Evolutionary conservation across 202 grass and related monocot species (phyloP).

Genomic region (Cymbopogon flexuosus): DNA sequence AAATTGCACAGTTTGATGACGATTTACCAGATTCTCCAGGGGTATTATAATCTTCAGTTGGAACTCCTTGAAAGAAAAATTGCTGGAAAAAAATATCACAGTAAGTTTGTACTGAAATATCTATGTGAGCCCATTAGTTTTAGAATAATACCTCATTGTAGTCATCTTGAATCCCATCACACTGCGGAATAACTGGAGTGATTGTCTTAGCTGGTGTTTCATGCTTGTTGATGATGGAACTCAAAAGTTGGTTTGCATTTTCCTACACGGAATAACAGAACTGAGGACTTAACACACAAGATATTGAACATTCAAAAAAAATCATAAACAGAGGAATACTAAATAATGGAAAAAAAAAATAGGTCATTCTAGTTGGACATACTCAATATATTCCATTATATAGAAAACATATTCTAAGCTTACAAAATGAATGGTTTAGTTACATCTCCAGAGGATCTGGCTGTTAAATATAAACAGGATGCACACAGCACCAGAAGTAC

Average conservation of each 20-base stretch:
- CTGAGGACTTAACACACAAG: constrained; percentile 1
- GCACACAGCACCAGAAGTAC: background rate
- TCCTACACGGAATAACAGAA: constrained; percentile 22
- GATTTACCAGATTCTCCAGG: constrained; percentile 76
- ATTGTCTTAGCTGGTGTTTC: constrained; percentile 21
- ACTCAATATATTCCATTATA: background rate
- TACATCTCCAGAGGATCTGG: background rate
- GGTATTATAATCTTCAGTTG: constrained; percentile 92
- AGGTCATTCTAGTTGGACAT: background rate
- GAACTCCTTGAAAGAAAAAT: constrained; percentile 63
- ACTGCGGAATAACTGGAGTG: constrained; percentile 57
- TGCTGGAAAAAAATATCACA: constrained; percentile 32
- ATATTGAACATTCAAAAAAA: background rate
- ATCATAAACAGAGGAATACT: background rate
- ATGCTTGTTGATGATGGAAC: constrained; percentile 37
- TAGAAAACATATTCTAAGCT: background rate
- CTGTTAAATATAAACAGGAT: background rate
- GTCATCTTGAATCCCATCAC: constrained; percentile 85
- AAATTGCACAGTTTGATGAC: constrained; percentile 9
- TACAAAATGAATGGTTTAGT: background rate
- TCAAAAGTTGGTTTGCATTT: constrained; percentile 30
- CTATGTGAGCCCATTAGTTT: constrained; percentile 11
- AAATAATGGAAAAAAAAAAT: background rate
- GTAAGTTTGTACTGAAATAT: constrained; percentile 9
- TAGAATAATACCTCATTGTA: constrained; percentile 80